phyloP scores from a whole-genome alignment of 208 protist species.

The Angomonas desouzai region DNA sequence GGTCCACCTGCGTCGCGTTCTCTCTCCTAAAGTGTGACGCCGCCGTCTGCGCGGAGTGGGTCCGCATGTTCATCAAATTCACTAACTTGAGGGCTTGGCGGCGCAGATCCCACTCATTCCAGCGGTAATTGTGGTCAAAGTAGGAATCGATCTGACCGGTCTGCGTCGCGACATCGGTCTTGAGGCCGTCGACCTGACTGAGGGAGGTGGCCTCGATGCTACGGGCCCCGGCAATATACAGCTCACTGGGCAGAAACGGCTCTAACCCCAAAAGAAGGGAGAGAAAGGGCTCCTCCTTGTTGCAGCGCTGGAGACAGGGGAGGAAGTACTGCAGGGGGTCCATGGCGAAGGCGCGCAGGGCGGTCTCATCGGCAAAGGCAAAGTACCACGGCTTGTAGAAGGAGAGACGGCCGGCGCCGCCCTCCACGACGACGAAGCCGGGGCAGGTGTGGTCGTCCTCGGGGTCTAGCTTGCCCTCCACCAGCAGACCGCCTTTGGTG shows the following conservation, averaged over 20 bases:
- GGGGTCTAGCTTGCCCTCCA: slow-evolving; percentile 29
- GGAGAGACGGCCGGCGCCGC: slow-evolving; percentile 19
- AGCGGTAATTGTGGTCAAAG: slow-evolving; percentile 88
- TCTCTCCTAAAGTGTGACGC: slow-evolving; percentile 82
- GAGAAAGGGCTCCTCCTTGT: slow-evolving; percentile 31
- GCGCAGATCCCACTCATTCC: slow-evolving; percentile 92
- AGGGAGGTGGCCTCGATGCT: slow-evolving; percentile 24
- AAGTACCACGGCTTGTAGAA: slow-evolving; percentile 36
- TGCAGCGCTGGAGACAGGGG: slow-evolving; percentile 29
- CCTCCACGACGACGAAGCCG: slow-evolving; percentile 53
- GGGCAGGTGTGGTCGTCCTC: slow-evolving; percentile 15
- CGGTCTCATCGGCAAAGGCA: slow-evolving; percentile 35
- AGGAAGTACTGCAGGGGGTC: slow-evolving; percentile 48
- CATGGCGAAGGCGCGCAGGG: slow-evolving; percentile 39
- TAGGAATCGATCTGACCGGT: slow-evolving; percentile 86
- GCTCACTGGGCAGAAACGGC: slow-evolving; percentile 57
- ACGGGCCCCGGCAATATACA: slow-evolving; percentile 79
- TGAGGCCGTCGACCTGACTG: slow-evolving; percentile 13
- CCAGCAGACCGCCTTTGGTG: slow-evolving; percentile 25
- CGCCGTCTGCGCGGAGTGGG: slow-evolving; percentile 77
- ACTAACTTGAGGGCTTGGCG: slow-evolving; percentile 88
- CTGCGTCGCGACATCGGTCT: slow-evolving; percentile 55
- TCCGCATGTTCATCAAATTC: slow-evolving; percentile 86
- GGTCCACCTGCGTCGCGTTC: slow-evolving; percentile 72
- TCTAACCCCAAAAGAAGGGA: slow-evolving; percentile 55